Evolutionary conservation across 129 eudicot species (phyloP).

Genomic region (Chrysanthemum lavandulifolium): DNA sequence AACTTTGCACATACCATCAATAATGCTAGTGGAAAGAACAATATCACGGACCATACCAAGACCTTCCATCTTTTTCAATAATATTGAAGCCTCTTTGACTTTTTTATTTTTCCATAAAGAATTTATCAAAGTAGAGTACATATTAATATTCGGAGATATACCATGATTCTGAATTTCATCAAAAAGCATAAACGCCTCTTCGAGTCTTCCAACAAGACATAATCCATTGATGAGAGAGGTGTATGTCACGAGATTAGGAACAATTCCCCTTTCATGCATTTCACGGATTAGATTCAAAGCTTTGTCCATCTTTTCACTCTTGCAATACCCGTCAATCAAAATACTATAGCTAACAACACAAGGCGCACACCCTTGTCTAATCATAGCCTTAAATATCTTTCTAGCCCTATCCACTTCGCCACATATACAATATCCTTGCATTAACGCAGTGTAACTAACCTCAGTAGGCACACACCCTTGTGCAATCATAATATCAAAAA

Average conservation of each 20-base stretch:
- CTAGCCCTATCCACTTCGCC: conserved; percentile 28
- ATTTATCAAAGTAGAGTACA: conserved; percentile 28
- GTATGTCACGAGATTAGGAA: conserved; percentile 26
- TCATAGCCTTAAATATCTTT: conserved; percentile 26
- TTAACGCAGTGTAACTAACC: conserved; percentile 28
- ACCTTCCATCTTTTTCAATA: conserved; percentile 11
- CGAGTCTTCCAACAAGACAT: conserved; percentile 21
- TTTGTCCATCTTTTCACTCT: conserved; percentile 20
- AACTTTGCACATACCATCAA: conserved; percentile 31
- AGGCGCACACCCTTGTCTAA: conserved; percentile 26
- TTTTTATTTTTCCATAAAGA: conserved; percentile 17
- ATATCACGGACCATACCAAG: conserved; percentile 22
- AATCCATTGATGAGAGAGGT: conserved; percentile 21
- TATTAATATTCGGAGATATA: conserved; percentile 26
- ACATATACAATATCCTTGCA: conserved; percentile 31
- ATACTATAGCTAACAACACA: conserved; percentile 31
- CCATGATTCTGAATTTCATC: conserved; percentile 13
- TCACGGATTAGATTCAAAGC: conserved; percentile 21
- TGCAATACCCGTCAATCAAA: conserved; percentile 34
- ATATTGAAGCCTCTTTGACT: conserved; percentile 19
- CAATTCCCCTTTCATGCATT: conserved; percentile 21
- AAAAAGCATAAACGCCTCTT: conserved; percentile 10
- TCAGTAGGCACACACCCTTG: conserved; percentile 32
- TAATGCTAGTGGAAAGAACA: conserved; percentile 28
- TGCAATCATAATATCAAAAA: conserved; percentile 21